A percentile compares a stretch with the other conserved stretches of the same genome.
Evolutionary conservation across 257 asterid species (phyloP).

Genomic region (Fraxinus quadrangulata): DNA sequence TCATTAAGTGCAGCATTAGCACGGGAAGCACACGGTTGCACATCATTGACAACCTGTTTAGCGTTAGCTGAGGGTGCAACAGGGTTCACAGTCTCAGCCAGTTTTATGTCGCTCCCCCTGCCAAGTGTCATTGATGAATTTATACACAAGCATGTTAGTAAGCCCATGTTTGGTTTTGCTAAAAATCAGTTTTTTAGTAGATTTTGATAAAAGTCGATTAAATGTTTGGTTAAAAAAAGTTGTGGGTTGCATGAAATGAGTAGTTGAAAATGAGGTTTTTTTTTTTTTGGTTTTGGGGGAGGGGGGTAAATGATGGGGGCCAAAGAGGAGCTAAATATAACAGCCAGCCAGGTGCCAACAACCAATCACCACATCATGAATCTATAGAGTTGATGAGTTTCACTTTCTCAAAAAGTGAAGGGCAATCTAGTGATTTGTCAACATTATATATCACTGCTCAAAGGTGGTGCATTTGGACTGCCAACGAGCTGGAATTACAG

Average conservation of each 20-base stretch:
- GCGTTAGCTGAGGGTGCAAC: conserved; percentile 39
- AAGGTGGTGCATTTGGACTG: not conserved
- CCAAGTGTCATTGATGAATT: conserved; percentile 30
- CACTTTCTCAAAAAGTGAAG: conserved; percentile 4
- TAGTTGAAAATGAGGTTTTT: no score
- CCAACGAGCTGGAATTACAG: conserved; percentile 17
- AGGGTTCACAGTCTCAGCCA: conserved; percentile 66
- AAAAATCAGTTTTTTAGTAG: no score
- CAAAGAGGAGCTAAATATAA: not conserved
- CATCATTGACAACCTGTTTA: conserved; percentile 32
- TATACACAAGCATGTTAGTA: conserved; percentile 24
- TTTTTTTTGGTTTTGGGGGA: no score
- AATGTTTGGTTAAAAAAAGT: no score
- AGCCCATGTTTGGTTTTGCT: no score
- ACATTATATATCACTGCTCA: conserved; percentile 10
- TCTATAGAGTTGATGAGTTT: not conserved
- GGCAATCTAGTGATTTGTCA: not conserved
- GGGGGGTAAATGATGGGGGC: no score
- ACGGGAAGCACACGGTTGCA: conserved; percentile 20
- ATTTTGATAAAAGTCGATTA: no score
- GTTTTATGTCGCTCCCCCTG: conserved; percentile 61
- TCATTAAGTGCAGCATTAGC: conserved; percentile 33
- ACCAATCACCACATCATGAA: conserved; percentile 11
- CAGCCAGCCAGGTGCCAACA: conserved; percentile 16
- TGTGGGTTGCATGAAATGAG: no score